Percentiles rank a stretch among this genome's conserved stretches.
phyloP scores from a whole-genome alignment of 768 basidiomycete species.

The Suillus tomentosus region DNA sequence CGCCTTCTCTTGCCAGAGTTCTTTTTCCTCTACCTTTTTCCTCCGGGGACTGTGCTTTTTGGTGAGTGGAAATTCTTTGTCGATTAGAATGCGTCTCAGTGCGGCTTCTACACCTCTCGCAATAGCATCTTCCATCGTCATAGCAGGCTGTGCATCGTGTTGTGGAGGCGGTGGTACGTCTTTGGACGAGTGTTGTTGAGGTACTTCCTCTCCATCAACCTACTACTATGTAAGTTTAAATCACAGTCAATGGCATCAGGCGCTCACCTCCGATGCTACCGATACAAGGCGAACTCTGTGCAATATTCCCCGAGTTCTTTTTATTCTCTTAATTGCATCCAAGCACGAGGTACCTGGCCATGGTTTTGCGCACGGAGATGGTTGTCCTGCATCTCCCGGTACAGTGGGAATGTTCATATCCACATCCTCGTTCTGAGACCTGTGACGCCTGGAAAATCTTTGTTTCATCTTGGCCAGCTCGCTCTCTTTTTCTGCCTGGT shows the following conservation, averaged over 20 bases:
- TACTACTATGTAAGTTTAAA: not conserved
- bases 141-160: not conserved
- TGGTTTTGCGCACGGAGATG: not conserved
- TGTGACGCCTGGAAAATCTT: not conserved
- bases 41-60: not conserved
- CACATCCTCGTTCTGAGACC: not conserved
- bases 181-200: not conserved
- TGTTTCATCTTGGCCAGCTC: not conserved
- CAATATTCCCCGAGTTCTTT: conserved; percentile 7
- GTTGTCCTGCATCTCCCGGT: not conserved
- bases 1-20: not conserved
- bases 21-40: not conserved
- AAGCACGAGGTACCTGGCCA: not conserved
- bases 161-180: not conserved
- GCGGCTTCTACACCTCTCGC: too few relatives aligned
- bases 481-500: not conserved
- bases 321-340: conserved; percentile 12
- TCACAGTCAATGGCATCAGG: too few relatives aligned
- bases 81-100: not conserved
- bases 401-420: not conserved
- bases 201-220: not conserved
- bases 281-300: conserved; percentile 4
- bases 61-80: not conserved
- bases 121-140: not conserved
- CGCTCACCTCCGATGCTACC: conserved; percentile 2